Evolutionary conservation across 1,284 basidiomycete genomes (phyloP).

Genomic region (Cutaneotrichosporon cavernicola): DNA sequence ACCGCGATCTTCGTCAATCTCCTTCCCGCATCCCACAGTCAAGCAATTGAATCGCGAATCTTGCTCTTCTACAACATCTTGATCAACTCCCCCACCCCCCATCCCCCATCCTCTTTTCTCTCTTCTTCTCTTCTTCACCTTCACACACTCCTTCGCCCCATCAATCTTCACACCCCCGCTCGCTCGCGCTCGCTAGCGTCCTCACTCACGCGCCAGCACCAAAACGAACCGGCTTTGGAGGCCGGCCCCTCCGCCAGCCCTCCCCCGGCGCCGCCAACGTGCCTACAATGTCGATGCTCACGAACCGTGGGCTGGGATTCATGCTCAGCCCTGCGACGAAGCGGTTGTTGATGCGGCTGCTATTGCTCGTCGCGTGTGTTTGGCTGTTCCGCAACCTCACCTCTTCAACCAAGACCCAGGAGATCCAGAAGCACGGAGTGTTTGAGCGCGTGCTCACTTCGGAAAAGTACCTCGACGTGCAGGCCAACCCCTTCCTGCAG

Average conservation of each 20-base stretch:
- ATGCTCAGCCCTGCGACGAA: constrained; percentile 40
- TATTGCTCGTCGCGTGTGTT: constrained; percentile 39
- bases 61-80: background rate
- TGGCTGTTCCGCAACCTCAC: constrained; percentile 47
- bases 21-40: background rate
- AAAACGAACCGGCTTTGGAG: background rate
- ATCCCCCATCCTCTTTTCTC: background rate
- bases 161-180: background rate
- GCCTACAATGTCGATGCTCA: constrained; percentile 34
- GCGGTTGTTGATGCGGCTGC: constrained; percentile 45
- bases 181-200: background rate
- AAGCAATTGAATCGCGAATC: background rate
- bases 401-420: constrained; percentile 36
- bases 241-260: background rate
- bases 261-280: constrained; percentile 27
- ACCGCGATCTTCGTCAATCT: constrained; percentile 5
- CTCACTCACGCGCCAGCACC: constrained; percentile 5
- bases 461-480: constrained; percentile 81
- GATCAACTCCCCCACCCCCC: background rate
- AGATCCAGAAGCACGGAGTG: constrained; percentile 75
- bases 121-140: no score
- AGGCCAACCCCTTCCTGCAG: constrained; percentile 82
- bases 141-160: background rate
- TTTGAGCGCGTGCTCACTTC: constrained; percentile 79
- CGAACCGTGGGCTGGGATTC: constrained; percentile 22